phyloP scores from a whole-genome alignment of 139 green algal species.

The Chlorella sp. region DNA sequence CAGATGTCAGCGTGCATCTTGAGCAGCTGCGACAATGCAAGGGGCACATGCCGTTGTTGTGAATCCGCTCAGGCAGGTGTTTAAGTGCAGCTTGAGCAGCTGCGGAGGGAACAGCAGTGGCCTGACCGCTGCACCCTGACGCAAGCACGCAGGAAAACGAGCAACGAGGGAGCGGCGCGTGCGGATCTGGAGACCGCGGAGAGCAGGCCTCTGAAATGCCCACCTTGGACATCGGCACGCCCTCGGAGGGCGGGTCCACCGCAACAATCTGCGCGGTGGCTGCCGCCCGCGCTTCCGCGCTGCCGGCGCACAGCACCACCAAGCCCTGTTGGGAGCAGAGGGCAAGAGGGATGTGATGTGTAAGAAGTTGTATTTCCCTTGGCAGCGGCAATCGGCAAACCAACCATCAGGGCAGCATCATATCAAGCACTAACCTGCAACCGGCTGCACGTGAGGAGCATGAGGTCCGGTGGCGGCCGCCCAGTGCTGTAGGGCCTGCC shows the following conservation, averaged over 20 bases:
- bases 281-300: slow-evolving; percentile 9
- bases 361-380: too few species aligned
- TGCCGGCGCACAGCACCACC: slow-evolving; percentile 41
- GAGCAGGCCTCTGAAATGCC: too few species aligned
- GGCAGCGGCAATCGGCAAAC: too few species aligned
- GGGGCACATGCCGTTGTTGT: too few species aligned
- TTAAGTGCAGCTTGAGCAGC: slow-evolving; percentile 62
- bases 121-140: too few species aligned
- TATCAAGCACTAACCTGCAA: neutral
- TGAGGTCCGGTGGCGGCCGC: slow-evolving; percentile 36
- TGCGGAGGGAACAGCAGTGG: slow-evolving; percentile 34
- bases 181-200: too few species aligned
- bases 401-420: too few species aligned
- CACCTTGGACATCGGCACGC: slow-evolving; percentile 6
- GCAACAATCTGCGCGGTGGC: slow-evolving; percentile 30
- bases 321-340: slow-evolving; percentile 8
- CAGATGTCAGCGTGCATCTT: slow-evolving; percentile 64
- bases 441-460: slow-evolving; percentile 47
- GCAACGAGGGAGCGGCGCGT: too few species aligned
- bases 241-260: slow-evolving; percentile 46
- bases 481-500: too few species aligned
- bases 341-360: too few species aligned
- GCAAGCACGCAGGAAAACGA: neutral
- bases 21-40: slow-evolving; percentile 53
- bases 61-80: too few species aligned